Base-by-base conservation (phyloP, 179 eudicot genomes). In the Silene vulgaris region DNA sequence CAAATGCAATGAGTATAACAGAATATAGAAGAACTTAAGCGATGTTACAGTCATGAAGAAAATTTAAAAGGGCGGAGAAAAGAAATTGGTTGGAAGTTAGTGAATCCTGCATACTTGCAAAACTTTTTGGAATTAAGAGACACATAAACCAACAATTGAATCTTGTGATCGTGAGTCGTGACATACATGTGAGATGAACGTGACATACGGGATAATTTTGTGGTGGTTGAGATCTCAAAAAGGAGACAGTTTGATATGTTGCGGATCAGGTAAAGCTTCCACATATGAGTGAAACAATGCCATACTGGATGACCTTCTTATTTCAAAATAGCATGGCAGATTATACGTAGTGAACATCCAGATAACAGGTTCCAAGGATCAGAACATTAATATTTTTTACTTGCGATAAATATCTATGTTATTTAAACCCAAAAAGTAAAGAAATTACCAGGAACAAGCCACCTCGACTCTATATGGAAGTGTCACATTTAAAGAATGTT, bases 1-100 rank as follows among this genome's bases (percentile, higher is more conserved):
- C 77, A 54, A 69, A 54, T 72, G 72, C n/a, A 32, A 50, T 68
- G 43, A 75, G 20, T 37, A 65, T 9, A 3, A 21, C 20, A n/a
- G 9, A 60, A 45, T 45, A 52, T 8, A 59, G 50, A 29, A 12
- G 52, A 48, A 13, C n/a, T 35, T 1, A 20, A 59, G 50, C 30
- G 29, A 65, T 40, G 61, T 21, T 16, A 66, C 19, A 72, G 11
- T 63, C 17, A 50, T 75, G 28, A 54, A 54, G 48, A 52, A 54
- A 29, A 54, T 9, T 43, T 6, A 40, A 17, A 68, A 68, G 12
- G 30, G 65, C 3, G 29, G 35, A 2, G 13, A 21, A 29, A 23
- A 12, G 6, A 14, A 28, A 26, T 17, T 19, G 26, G 52, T 45
- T 20, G 21, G 13, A 60, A 17, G 12, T 7, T 20, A 7, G 26